These are phyloP conservation scores for Neltuma alba DNA, from an alignment of 306 rosid species.

Conservation along the genomic window DNA sequence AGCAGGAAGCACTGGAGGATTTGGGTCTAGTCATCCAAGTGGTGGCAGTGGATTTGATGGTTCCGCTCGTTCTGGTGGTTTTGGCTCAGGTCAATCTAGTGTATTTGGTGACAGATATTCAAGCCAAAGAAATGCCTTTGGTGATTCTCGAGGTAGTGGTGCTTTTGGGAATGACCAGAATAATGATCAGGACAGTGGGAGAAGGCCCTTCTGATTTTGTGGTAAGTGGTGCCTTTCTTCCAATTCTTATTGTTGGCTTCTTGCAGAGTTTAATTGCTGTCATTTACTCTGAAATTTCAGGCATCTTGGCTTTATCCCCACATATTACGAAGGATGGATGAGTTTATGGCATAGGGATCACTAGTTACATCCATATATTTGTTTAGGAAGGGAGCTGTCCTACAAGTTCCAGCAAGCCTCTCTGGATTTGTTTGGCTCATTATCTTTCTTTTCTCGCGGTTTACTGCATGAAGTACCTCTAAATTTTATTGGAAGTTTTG, in stretches of 20 bases:
- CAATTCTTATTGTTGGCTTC: slow-evolving; percentile 26
- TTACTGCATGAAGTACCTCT: neutral
- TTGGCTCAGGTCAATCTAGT: slow-evolving; percentile 43
- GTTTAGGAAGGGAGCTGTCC: neutral
- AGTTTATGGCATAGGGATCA: slow-evolving; percentile 29
- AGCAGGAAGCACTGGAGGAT: slow-evolving; percentile 17
- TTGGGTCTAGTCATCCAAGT: slow-evolving; percentile 32
- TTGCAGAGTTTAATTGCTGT: slow-evolving; percentile 34
- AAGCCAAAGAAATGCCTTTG: slow-evolving; percentile 38
- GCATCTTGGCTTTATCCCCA: slow-evolving; percentile 32
- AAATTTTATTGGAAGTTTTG: slow-evolving; percentile 26
- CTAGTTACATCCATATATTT: slow-evolving; percentile 3
- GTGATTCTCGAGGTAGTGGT: slow-evolving; percentile 39
- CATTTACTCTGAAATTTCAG: slow-evolving; percentile 26
- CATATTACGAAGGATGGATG: slow-evolving; percentile 22
- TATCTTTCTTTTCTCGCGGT: neutral
- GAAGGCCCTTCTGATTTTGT: slow-evolving; percentile 44
- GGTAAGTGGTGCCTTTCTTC: slow-evolving; percentile 21
- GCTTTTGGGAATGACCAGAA: neutral
- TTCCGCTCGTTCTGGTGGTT: slow-evolving; percentile 26
- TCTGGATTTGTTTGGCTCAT: slow-evolving; percentile 4
- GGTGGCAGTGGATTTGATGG: slow-evolving; percentile 31
- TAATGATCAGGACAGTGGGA: slow-evolving; percentile 27
- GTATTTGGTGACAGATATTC: slow-evolving; percentile 37
- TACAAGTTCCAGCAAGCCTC: slow-evolving; percentile 13